These are phyloP conservation scores for Ceratocystis cacaofunesta DNA, from an alignment of 2,329 filamentous ascomycete genomes.

Conservation along the genomic window DNA sequence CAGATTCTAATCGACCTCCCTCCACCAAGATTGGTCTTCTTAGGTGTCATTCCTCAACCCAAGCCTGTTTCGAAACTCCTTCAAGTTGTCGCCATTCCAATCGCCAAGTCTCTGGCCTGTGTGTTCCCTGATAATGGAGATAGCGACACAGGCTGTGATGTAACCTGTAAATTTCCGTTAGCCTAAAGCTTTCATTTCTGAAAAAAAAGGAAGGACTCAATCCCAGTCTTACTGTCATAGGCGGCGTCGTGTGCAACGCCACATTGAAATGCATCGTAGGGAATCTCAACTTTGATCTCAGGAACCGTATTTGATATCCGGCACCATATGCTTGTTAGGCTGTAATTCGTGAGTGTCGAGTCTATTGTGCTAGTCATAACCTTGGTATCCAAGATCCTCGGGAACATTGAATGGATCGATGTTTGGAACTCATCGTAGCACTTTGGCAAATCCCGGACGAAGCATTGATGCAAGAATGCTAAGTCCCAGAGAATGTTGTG, in stretches of 20 bases:
- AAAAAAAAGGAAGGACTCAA: too few species aligned
- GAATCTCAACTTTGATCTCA: constrained; percentile 28
- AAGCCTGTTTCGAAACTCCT: background rate
- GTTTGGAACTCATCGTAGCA: constrained; percentile 37
- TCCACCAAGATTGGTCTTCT: too few species aligned
- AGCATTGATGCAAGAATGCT: constrained; percentile 47
- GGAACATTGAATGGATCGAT: constrained; percentile 31
- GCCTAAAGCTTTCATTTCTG: background rate
- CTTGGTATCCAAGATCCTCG: constrained; percentile 44
- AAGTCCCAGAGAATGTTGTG: constrained; percentile 53
- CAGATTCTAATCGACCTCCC: too few species aligned
- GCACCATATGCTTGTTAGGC: background rate
- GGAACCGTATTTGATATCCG: background rate
- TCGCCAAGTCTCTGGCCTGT: background rate
- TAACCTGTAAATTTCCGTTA: constrained; percentile 22
- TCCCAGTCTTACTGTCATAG: constrained; percentile 35
- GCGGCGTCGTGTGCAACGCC: constrained; percentile 38
- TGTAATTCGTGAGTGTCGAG: constrained; percentile 18
- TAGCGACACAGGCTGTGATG: constrained; percentile 29
- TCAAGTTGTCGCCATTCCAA: background rate
- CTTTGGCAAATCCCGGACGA: constrained; percentile 42
- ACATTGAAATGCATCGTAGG: constrained; percentile 22
- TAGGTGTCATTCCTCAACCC: background rate
- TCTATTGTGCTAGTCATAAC: constrained; percentile 35
- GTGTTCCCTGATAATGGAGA: constrained; percentile 22